phyloP scores from a whole-genome alignment of 2,329 filamentous ascomycete species.

The Decorospora gaudefroyi region DNA sequence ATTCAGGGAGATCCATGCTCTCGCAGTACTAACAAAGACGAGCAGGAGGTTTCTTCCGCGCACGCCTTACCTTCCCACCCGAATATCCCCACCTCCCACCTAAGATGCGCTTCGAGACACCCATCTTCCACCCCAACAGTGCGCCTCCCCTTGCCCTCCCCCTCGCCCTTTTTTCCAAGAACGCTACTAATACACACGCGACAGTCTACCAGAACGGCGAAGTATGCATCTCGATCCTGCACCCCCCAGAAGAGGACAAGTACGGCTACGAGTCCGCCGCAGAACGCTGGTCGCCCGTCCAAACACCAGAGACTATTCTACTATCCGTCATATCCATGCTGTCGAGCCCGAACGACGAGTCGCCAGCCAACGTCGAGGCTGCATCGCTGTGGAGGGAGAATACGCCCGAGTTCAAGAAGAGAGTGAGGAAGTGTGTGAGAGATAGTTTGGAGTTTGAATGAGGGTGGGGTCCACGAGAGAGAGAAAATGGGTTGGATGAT shows the following conservation, averaged over 20 bases:
- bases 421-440: slow-evolving; percentile 81
- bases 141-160: slow-evolving; percentile 26
- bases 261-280: slow-evolving; percentile 98
- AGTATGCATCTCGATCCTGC: slow-evolving; percentile 97
- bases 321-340: slow-evolving; percentile 99
- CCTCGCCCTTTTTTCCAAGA: neutral
- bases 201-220: slow-evolving; percentile 87
- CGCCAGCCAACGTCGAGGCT: slow-evolving; percentile 92
- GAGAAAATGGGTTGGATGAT: too few species aligned
- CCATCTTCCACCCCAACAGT: slow-evolving; percentile 98
- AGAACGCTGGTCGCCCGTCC: slow-evolving; percentile 95
- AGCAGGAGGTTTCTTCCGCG: slow-evolving; percentile 84
- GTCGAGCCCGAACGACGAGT: slow-evolving; percentile 95
- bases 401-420: slow-evolving; percentile 79
- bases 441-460: slow-evolving; percentile 48
- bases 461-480: neutral
- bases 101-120: slow-evolving; percentile 91
- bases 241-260: slow-evolving; percentile 93
- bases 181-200: slow-evolving; percentile 1
- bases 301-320: slow-evolving; percentile 96
- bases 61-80: slow-evolving; percentile 90
- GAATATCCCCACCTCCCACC: slow-evolving; percentile 97
- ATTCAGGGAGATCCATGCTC: neutral
- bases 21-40: slow-evolving; percentile 9
- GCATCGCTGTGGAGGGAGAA: slow-evolving; percentile 94